phyloP scores from a whole-genome alignment of 805 yeast species.

The Maudiozyma pseudohumilis region DNA sequence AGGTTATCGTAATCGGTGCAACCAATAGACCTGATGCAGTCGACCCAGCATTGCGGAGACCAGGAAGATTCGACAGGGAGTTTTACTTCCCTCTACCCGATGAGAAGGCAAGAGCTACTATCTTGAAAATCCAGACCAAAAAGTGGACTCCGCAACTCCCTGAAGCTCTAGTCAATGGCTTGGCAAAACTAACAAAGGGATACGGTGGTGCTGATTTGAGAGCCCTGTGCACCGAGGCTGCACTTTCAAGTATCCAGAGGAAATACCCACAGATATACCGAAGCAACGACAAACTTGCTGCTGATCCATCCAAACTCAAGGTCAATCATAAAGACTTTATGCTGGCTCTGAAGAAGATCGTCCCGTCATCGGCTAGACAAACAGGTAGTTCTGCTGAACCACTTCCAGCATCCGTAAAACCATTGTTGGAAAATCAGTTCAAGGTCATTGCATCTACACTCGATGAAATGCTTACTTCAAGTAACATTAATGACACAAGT shows the following conservation, averaged over 20 bases:
- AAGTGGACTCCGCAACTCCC: constrained; percentile 77
- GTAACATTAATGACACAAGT: constrained; percentile 11
- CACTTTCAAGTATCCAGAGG: constrained; percentile 82
- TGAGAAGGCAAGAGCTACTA: constrained; percentile 62
- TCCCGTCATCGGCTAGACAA: constrained; percentile 88
- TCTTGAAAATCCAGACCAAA: constrained; percentile 74
- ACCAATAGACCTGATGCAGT: constrained; percentile 96
- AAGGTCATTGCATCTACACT: constrained; percentile 38
- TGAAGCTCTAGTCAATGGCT: constrained; percentile 45
- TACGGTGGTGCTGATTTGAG: constrained; percentile 97
- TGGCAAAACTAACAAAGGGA: constrained; percentile 82
- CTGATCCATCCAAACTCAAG: constrained; percentile 59
- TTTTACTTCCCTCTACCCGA: constrained; percentile 94
- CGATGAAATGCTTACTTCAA: constrained; percentile 51
- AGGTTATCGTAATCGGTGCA: constrained; percentile 96
- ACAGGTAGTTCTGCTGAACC: constrained; percentile 67
- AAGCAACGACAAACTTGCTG: constrained; percentile 58
- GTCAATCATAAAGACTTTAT: constrained; percentile 80
- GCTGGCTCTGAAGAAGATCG: constrained; percentile 72
- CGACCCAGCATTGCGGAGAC: constrained; percentile 95
- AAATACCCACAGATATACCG: constrained; percentile 87
- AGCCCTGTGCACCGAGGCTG: constrained; percentile 93
- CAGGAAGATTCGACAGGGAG: constrained; percentile 95
- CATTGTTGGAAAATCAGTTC: constrained; percentile 49
- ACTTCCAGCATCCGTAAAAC: constrained; percentile 59